Evolutionary conservation across 1,139 yeast genomes (phyloP), one percentile per base, ranked within the genome.

Genomic region (Eremothecium sinecaudum): DNA sequence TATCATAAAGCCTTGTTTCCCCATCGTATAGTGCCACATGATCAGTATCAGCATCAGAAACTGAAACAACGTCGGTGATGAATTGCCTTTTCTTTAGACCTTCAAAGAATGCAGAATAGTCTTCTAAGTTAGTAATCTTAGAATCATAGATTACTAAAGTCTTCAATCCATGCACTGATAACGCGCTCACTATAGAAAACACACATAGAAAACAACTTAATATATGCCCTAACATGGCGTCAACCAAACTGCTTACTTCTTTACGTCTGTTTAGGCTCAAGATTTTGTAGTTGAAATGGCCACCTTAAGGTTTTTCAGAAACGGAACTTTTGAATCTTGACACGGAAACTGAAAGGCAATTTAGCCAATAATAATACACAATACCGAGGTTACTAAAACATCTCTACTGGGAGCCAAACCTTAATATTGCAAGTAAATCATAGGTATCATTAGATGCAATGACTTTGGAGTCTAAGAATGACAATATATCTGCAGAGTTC

Each of bases 1-100:
- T 73, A 44, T 74, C 76, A 45, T 65, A 75, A 9, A 55, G 41
- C 42, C 68, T 65, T 27, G 56, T 60, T 25, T 68, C 73, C 36
- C 61, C 64, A 31, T 50, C 48, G 40, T 63, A 59, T 37, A 75
- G 56, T 17, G 58, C 52, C 9, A 65, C 45, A 14, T 48, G 54
- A 24, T 47, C 45, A 28, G 40, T 37, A 17, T 46, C 36, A 16
- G 50, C 36, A 8, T 46, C 46, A 17, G 11, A 16, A 10, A 16
- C 30, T 9, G 21, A 19, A 8, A 19, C 21, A 31, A 54, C 43
- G 5, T 52, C 48, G 8, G 65, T 31, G 3, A 53, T 48, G 36
- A 49, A 57, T 3, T 57, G 56, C 21, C 64, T 60, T 7, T 45
- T 51, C 36, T 43, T 35, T 32, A 55, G 43, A 11, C 59, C 46